Base-by-base conservation (phyloP, 2,329 filamentous ascomycete genomes). In the Lachnellula willkommii region DNA sequence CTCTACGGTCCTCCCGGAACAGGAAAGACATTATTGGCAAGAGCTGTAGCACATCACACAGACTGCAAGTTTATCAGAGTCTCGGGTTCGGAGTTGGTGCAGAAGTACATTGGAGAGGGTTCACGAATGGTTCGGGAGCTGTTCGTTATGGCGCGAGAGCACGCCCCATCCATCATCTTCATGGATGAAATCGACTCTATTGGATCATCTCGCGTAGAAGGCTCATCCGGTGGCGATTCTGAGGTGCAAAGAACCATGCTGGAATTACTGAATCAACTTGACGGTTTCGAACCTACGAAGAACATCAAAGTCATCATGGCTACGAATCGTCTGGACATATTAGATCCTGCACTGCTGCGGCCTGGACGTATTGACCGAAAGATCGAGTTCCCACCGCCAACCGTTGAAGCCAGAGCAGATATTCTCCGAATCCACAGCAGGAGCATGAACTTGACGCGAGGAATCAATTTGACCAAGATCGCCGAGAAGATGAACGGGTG, bases 301-400 rank as follows among this genome's bases (percentile, higher is more conserved):
- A 97, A 97, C 76, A 99, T 99, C 84, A 99, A 99, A 76, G 90
- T 99, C 73, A 95, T 99, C 77, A 99, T 99, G 93, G 94, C 94
- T 53, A 99, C 94, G 49, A 99, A 99, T 75, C 89, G 94, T 71
- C 83, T 99, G 62, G 94, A 99, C 68, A 97, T 99, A 62, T 83
- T 99, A 47, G 94, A 99, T 72, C 94, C 94, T 2, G 94, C 94
- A 1, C 82, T 99, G 46, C 80, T 99, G 64, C 87, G 94, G 66
- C 94, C 94, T n/a, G 94, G 94, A 52, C 89, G 94, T 68, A 97
- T 99, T 73, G 94, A 99, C 79, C 83, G 94, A 68, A 97, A 97
- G 80, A 97, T 97, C 70, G 94, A 99, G 75, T 99, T 99, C 76
- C 94, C 94, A 11, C 94, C 94, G 55, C 94, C 94, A 69, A 95